Conservation (phyloP, 225 moss, liverwort and hornwort genomes). For the Bryoerythrophyllum caledonicum region DNA sequence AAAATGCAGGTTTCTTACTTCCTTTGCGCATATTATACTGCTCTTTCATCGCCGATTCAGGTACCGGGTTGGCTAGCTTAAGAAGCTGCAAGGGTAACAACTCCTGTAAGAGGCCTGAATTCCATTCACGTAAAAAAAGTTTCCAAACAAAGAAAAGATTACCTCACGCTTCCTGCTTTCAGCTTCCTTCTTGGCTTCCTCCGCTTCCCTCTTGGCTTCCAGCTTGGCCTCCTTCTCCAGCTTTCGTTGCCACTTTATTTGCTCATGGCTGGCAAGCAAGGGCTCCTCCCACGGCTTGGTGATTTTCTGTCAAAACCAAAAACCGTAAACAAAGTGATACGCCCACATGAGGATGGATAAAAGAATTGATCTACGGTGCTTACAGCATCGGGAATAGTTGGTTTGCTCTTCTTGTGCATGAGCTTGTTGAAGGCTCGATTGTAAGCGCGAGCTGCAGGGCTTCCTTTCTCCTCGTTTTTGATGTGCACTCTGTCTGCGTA, state of each 20-base stretch:
- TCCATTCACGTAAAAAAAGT: not conserved
- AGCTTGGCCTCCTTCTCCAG: constrained; percentile 36
- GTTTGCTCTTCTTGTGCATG: constrained; percentile 36
- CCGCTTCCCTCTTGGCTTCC: constrained; percentile 35
- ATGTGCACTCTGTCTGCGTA: constrained; percentile 16
- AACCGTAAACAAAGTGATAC: not conserved
- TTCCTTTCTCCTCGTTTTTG: constrained; percentile 43
- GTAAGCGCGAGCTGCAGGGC: constrained; percentile 38
- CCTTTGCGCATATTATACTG: constrained; percentile 37
- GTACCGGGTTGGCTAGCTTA: constrained; percentile 38
- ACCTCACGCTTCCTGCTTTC: constrained; percentile 39
- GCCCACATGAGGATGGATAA: not conserved
- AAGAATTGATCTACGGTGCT: not conserved
- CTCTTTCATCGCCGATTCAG: constrained; percentile 41
- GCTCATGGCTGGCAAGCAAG: constrained; percentile 27
- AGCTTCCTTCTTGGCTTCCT: constrained; percentile 40
- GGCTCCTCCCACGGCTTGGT: constrained; percentile 41
- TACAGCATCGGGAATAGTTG: constrained; percentile 29
- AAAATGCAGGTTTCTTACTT: constrained; percentile 29
- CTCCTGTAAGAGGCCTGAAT: not conserved
- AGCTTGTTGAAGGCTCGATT: constrained; percentile 43
- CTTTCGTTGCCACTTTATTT: constrained; percentile 32
- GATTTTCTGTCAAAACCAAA: constrained; percentile 23
- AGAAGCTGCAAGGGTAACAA: constrained; percentile 35
- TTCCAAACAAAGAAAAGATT: not conserved